Base-by-base conservation (phyloP, 305 asterid species). In the Fraxinus angustifolia region DNA sequence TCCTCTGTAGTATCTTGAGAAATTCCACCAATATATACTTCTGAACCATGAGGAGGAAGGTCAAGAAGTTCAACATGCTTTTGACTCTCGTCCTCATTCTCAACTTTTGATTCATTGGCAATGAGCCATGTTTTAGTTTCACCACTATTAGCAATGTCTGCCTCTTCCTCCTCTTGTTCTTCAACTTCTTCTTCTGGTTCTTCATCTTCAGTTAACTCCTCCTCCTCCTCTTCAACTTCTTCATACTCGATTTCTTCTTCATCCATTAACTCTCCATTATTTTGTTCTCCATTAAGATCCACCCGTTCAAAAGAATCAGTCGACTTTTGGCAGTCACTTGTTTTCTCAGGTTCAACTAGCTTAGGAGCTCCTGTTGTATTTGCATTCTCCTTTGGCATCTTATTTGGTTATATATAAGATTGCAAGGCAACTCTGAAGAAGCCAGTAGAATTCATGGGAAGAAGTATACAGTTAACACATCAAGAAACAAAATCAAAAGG, bases 21-120 rank as follows among this genome's bases (percentile, higher is more conserved):
- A 72, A 87, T 84, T 40, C 91, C 89, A 81, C 92, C 92, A 10
- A 89, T 56, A 70, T 86, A 87, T 48, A 89, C 89, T 84, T 86
- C 90, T 40, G 92, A 89, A n/a, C 92, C 91, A 56, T 89, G 90
- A 75, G 90, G 91, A 21, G 92, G 92, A 70, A 87, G 88, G 10
- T 90, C 91, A 76, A 89, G 88, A 78, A 89, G 92, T 77, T 87
- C 87, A 40, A 85, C 85, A 78, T 84, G 88, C 70, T 86, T 80
- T 78, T 85, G 70, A 7, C 82, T 86, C 83, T 79, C 78, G 70
- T 84, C 86, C 58, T 78, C 86, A 16, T 81, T 82, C 0, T 36
- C 56, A 75, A 58, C 75, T 62, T 73, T 84, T 81, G 87, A 85
- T 83, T 26, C 87, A 82, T 80, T 82, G 21, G 26, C 30, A 30